A percentile compares a stretch with the other conserved stretches of the same genome.
Conservation (phyloP, 148 eudicot species). For the Chenopodium berlandieri region DNA sequence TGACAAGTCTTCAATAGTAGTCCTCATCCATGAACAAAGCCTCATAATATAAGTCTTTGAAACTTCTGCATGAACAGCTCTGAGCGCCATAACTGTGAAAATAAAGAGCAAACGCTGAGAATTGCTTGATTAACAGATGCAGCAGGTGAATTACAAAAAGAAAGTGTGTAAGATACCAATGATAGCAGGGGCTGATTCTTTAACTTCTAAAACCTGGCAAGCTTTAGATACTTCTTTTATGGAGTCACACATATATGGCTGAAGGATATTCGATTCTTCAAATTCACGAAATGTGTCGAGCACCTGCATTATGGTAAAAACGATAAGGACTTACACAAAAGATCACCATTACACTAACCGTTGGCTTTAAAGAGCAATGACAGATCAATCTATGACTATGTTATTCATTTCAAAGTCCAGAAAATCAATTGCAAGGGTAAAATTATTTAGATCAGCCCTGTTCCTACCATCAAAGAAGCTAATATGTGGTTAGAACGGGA, state of each 20-base stretch:
- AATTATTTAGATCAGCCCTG: not conserved
- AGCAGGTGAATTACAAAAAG: not conserved
- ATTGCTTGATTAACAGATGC: constrained; percentile 19
- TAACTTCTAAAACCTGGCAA: constrained; percentile 84
- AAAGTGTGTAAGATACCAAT: constrained; percentile 47
- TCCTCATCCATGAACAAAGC: constrained; percentile 95
- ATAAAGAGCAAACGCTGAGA: constrained; percentile 23
- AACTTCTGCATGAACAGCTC: constrained; percentile 80
- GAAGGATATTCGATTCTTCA: constrained; percentile 84
- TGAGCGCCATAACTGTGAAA: constrained; percentile 64
- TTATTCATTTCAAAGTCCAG: not conserved
- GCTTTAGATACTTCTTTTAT: constrained; percentile 81
- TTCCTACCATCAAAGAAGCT: not conserved
- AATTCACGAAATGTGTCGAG: constrained; percentile 72
- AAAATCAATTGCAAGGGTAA: not conserved
- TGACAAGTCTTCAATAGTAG: constrained; percentile 73
- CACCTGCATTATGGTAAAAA: constrained; percentile 50
- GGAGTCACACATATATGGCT: constrained; percentile 77
- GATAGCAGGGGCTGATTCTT: constrained; percentile 86
- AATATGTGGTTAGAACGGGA: not conserved
- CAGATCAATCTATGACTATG: not conserved
- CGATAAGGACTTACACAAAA: constrained; percentile 15
- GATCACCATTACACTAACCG: not conserved
- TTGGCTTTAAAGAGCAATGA: not conserved
- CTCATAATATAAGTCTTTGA: constrained; percentile 78